Evolutionary conservation across 345 rosid species (phyloP), one percentile per base, ranked within the genome.

Genomic region (Sonneratia caseolaris): DNA sequence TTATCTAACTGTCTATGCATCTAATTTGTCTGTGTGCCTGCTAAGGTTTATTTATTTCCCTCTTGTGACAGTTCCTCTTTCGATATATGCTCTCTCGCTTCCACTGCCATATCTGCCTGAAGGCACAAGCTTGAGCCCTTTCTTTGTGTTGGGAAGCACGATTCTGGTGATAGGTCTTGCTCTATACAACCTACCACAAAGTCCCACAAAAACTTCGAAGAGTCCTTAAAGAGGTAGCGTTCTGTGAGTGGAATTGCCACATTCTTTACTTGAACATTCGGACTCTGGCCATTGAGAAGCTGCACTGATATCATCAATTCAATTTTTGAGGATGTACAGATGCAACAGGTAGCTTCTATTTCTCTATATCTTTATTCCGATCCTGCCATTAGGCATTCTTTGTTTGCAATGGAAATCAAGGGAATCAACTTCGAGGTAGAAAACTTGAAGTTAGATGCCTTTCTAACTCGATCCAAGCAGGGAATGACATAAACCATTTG

Each of bases 51-150:
- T 62, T 15, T 35, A 7, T 62, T 56, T 32, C 66, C 19, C 38
- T 11, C 4, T 27, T 35, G 66, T 73, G 75, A 82, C 88, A 91
- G 96, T 93, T 74, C 98, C 94, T 35, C 21, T 89, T 47, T 76
- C 94, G 37, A 89, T 88, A 70, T 93, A 84, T 74, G 71, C 83
- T 62, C 82, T 93, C 64, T 91, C 96, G 24, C 89, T 80, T 73
- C 96, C 91, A 36, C 80, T 91, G 83, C 97, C 97, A 38, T 93
- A 87, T 83, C 89, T 89, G 24, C 96, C 88, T 0, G 87, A 83
- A 56, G 91, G 90, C 66, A 64, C 88, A 76, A 83, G 90, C 82
- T 84, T 91, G 82, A 88, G 97, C 81, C 87, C 92, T 36, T 78
- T 81, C 59, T 91, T 89, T 76, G 73, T 87, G 75, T 51, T 80